Conservation (phyloP, 1,284 basidiomycete genomes). For the Austroboletus niveus region DNA sequence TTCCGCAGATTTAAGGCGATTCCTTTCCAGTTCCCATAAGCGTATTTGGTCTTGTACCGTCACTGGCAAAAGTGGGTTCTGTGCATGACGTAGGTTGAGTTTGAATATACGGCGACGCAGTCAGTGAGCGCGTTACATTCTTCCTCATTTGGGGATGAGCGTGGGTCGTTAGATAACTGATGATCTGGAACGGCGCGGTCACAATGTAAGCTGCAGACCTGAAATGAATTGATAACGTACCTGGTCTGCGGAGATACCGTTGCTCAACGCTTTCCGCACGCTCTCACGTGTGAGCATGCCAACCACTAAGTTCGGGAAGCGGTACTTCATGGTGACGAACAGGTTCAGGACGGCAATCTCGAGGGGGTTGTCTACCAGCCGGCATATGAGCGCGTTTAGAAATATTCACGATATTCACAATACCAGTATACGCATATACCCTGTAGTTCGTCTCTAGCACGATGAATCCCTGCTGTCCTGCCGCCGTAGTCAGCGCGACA, state of each 20-base stretch:
- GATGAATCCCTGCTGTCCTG: constrained; percentile 81
- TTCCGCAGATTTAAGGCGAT: constrained; percentile 85
- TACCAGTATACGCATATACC: constrained; percentile 96
- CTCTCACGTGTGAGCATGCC: constrained; percentile 94
- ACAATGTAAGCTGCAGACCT: constrained; percentile 8
- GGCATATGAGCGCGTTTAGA: constrained; percentile 17
- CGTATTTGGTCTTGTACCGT: constrained; percentile 98
- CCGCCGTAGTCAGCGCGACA: constrained; percentile 41
- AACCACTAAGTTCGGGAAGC: constrained; percentile 95
- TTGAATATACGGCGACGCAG: constrained; percentile 4
- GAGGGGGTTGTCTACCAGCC: constrained; percentile 78
- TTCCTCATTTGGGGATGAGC: constrained; percentile 98
- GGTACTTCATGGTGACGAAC: constrained; percentile 89
- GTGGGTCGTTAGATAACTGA: constrained; percentile 91
- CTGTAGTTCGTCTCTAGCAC: constrained; percentile 99
- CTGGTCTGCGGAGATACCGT: constrained; percentile 97
- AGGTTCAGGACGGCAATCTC: constrained; percentile 96
- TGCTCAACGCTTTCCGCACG: constrained; percentile 89
- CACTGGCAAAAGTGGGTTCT: constrained; percentile 90
- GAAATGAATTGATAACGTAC: constrained; percentile 41
- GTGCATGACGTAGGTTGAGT: constrained; percentile 18
- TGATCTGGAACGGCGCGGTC: constrained; percentile 61
- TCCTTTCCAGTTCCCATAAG: constrained; percentile 96
- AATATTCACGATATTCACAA: constrained; percentile 14
- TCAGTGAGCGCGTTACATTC: constrained; percentile 55